Evolutionary conservation across 805 yeast species (phyloP), one percentile per base, ranked within the genome.

Genomic region (Monosporozyma unispora): DNA sequence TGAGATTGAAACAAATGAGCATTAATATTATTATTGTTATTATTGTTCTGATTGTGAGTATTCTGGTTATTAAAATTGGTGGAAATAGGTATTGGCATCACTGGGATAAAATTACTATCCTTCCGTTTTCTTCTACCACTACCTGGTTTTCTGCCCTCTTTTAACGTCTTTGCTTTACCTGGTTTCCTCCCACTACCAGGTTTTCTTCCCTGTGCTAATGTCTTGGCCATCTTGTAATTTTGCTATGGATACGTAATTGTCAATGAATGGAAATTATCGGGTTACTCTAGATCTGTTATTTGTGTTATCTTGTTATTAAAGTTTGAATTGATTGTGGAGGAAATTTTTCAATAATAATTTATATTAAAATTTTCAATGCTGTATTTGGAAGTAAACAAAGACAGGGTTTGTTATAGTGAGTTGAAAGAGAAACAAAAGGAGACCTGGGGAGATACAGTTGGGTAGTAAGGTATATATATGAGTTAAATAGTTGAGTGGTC

Each of bases 121-220:
- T 45, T 48, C 39, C 60, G 55, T 42, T 60, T 55, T 56, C 57
- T 61, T 44, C 68, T 53, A 14, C 69, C 68, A 48, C 66, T 60
- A 10, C 69, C 69, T 7, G 67, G 66, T 48, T 64, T 63, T 44
- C 68, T 58, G 16, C 69, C 69, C 48, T 64, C 62, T 42, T 59
- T 56, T 37, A 64, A 46, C 16, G 68, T 64, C 54, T 64, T 64
- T 11, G 61, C 67, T 43, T 61, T 63, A 18, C 69, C 69, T 1
- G 69, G 68, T 45, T 62, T 64, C 47, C 69, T 58, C 6, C 69
- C 69, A 50, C 66, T 60, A 1, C 69, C 69, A 6, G 68, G 68
- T 43, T 63, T 64, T 45, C 69, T 57, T 9, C 69, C 69, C 50
- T 63, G 64, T 19, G 66, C 66, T 47, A 64, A 55, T 27, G 67